Evolutionary conservation across 176 grass and related monocot species (phyloP), one percentile per base, ranked within the genome.

Genomic region (Carex pumila): DNA sequence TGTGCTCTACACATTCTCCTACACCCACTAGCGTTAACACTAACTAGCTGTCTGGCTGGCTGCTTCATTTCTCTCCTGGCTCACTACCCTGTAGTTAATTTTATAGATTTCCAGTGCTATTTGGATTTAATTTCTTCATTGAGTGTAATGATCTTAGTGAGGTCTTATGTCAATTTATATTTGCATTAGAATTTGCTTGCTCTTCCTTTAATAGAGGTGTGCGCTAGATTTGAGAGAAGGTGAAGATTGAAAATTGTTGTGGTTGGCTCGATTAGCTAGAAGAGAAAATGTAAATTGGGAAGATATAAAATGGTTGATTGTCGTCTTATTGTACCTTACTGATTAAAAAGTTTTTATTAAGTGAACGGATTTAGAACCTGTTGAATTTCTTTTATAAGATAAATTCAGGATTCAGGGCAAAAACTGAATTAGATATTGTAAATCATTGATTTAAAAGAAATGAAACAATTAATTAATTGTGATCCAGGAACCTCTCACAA

Each of bases 1-100:
- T 74, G 88, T 97, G 57, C 73, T 97, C 84, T 97, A 93, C 70
- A 87, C 94, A 2, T 97, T 97, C 86, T 84, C 89, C 3, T 86
- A 17, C 73, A 77, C 73, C 41, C 70, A 73, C 22, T 76, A 52
- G 14, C 18, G 52, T n/a, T 34, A 17, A 6, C 21, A 29, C n/a
- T 74, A 25, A 12, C 11, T 50, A 50, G 71, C 9, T 17, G 8
- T 36, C 2, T n/a, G 36, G 11, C 14, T n/a, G 39, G 36, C 19
- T 13, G 9, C 71, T 47, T 52, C 5, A 75, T 54, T 53, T 53
- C 71, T 52, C 10, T 53, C 47, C 41, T 12, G 45, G 43, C 43
- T 29, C n/a, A 75, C 19, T 53, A 25, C 9, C n/a, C 5, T 75
- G 71, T 29, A 75, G 12, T 53, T 75, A 75, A 4, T 43, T 19